These are phyloP conservation scores for Solanum chacoense DNA, from an alignment of 305 asterid genomes.

Conservation along the genomic window DNA sequence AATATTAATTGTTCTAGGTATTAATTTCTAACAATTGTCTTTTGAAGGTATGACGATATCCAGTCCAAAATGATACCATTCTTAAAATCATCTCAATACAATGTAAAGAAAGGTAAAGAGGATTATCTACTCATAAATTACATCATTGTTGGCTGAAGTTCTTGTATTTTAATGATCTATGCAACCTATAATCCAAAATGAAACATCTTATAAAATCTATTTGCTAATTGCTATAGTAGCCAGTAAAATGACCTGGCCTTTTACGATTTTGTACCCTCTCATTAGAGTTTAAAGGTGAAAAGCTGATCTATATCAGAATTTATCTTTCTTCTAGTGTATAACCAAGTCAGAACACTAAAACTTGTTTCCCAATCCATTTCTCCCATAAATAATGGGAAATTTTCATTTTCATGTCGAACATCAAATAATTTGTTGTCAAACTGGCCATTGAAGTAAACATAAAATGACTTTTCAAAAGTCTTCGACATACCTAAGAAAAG, in stretches of 20 bases:
- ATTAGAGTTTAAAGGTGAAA: not conserved
- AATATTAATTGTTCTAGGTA: not conserved
- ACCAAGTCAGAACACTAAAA: not conserved
- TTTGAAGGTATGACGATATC: constrained; percentile 75
- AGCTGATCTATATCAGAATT: not conserved
- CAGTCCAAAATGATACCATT: constrained; percentile 67
- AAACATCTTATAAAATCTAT: not conserved
- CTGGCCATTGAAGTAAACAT: not conserved
- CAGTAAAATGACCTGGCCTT: not conserved
- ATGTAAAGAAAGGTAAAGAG: constrained; percentile 76
- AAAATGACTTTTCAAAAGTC: not conserved
- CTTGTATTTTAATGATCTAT: not conserved
- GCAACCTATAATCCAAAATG: not conserved
- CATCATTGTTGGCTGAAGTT: not conserved
- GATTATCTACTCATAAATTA: not conserved
- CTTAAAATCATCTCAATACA: constrained; percentile 74
- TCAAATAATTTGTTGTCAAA: not conserved
- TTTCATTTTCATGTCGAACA: not conserved
- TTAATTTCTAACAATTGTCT: constrained; percentile 2
- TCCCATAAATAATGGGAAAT: not conserved
- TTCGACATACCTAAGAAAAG: not conserved
- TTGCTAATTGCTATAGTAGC: not conserved
- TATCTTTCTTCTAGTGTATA: not conserved
- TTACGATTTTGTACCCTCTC: not conserved
- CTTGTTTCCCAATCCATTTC: not conserved